Conservation (phyloP, 78 protist genomes). For the Dictyostelium intermedium region DNA sequence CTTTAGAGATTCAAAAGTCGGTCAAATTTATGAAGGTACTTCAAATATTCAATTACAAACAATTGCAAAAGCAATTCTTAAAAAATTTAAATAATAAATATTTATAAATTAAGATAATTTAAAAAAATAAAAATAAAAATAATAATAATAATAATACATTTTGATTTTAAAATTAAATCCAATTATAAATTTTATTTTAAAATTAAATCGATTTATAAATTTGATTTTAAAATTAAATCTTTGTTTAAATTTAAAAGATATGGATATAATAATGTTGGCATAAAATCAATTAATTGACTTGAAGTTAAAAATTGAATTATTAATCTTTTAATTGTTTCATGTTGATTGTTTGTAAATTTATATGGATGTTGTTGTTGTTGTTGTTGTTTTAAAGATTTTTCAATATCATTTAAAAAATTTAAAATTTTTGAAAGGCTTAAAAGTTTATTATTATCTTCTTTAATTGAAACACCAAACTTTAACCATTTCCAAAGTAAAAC, state of each 20-base stretch:
- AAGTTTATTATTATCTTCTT: not conserved
- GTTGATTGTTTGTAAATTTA: not conserved
- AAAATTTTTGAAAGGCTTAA: not conserved
- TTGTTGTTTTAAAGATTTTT: not conserved
- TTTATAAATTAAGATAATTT: not conserved
- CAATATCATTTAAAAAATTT: not conserved
- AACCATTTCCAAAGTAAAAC: slow-evolving; percentile 71
- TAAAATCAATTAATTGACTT: slow-evolving; percentile 38
- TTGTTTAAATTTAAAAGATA: not conserved
- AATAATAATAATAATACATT: too few species aligned
- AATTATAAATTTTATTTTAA: not conserved
- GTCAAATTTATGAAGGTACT: slow-evolving; percentile 80
- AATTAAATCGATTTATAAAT: not conserved
- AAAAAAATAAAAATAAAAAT: too few species aligned
- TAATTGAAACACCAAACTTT: not conserved
- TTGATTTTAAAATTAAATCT: not conserved
- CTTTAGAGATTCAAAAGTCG: slow-evolving; percentile 88
- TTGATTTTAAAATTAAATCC: too few species aligned
- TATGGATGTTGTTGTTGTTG: not conserved
- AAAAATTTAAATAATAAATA: slow-evolving; percentile 18
- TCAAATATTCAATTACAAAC: slow-evolving; percentile 83
- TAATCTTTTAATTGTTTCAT: not conserved
- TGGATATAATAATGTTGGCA: slow-evolving; percentile 66
- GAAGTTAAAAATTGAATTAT: not conserved
- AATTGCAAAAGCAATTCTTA: slow-evolving; percentile 50